Evolutionary conservation across 192 early-diverging fungal species (phyloP), one percentile per base, ranked within the genome.

Genomic region (Coemansia sp.): DNA sequence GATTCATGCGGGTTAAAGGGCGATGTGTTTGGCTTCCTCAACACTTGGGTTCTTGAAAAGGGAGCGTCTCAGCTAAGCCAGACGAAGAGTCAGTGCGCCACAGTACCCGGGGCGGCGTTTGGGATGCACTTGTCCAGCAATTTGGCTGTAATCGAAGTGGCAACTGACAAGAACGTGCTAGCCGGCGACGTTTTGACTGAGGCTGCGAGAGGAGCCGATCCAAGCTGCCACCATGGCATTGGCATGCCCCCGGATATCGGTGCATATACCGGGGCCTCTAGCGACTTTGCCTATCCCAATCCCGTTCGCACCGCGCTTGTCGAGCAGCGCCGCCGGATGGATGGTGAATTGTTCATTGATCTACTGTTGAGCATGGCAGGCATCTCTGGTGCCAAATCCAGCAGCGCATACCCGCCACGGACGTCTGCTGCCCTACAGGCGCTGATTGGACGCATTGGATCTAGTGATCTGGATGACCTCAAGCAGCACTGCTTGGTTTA

Each of bases 281-380:
- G 41, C 12, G 26, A 35, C n/a, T 75, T 75, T 71, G 66, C 63
- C 18, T 81, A 81, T 34, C 6, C 62, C 26, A 48, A 59, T 2
- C 35, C 12, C 4, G 55, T 75, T 12, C 58, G 73, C 20, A 62
- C 43, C 12, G 78, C 73, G 9, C 43, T 75, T 25, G 9, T 41
- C 6, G 73, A 75, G 59, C 78, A 72, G 41, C 73, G 78, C n/a
- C 68, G 59, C 26, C 59, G 62, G 16, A 68, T 81, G 66, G 73
- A 64, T 18, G 73, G 69, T 20, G 73, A 81, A 56, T 66, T 81
- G 59, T 81, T 81, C 56, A 72, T 81, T 35, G 78, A 81, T 39
- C 62, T 75, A 31, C 23, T 81, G 28, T 48, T 81, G 13, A 62
- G 43, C 3, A 80, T 80, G 77, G 69, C 73, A 7, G 73, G 60